Evolutionary conservation across 805 yeast species (phyloP).

Genomic region (Nakazawaea siamensis): DNA sequence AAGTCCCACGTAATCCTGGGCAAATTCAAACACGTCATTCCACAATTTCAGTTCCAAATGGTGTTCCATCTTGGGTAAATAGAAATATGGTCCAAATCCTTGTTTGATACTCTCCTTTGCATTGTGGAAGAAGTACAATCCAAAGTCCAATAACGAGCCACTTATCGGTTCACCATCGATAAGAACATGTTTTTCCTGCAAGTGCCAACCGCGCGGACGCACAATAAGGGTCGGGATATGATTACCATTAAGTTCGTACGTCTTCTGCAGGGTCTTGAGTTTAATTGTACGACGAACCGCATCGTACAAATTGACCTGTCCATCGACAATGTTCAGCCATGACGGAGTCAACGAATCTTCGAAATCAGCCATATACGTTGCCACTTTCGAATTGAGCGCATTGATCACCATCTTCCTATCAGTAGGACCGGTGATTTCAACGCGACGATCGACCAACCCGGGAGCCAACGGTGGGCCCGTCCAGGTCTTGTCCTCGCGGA

Average conservation of each 20-base stretch:
- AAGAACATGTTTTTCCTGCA: slow-evolving; percentile 54
- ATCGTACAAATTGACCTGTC: slow-evolving; percentile 64
- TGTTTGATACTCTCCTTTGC: slow-evolving; percentile 47
- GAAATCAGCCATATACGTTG: slow-evolving; percentile 71
- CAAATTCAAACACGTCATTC: slow-evolving; percentile 60
- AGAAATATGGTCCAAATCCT: slow-evolving; percentile 66
- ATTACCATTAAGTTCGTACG: slow-evolving; percentile 34
- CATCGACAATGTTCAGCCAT: slow-evolving; percentile 59
- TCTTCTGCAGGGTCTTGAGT: slow-evolving; percentile 26
- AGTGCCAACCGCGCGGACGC: slow-evolving; percentile 67
- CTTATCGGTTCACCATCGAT: slow-evolving; percentile 64
- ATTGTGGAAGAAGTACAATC: slow-evolving; percentile 61
- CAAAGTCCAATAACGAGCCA: slow-evolving; percentile 64
- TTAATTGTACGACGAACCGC: slow-evolving; percentile 52
- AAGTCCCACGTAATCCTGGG: slow-evolving; percentile 57
- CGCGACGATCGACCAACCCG: slow-evolving; percentile 64
- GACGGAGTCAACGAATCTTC: slow-evolving; percentile 71
- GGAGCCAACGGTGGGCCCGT: slow-evolving; percentile 63
- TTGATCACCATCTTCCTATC: slow-evolving; percentile 72
- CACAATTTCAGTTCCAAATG: slow-evolving; percentile 69
- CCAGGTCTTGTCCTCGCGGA: slow-evolving; percentile 63
- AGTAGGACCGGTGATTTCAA: slow-evolving; percentile 71
- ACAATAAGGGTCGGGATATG: slow-evolving; percentile 46
- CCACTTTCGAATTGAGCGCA: slow-evolving; percentile 61
- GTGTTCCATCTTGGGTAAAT: slow-evolving; percentile 71